Evolutionary conservation across 352 stramenopile species (phyloP), one percentile per base, ranked within the genome.

Genomic region (Globisporangium acanthophoron): DNA sequence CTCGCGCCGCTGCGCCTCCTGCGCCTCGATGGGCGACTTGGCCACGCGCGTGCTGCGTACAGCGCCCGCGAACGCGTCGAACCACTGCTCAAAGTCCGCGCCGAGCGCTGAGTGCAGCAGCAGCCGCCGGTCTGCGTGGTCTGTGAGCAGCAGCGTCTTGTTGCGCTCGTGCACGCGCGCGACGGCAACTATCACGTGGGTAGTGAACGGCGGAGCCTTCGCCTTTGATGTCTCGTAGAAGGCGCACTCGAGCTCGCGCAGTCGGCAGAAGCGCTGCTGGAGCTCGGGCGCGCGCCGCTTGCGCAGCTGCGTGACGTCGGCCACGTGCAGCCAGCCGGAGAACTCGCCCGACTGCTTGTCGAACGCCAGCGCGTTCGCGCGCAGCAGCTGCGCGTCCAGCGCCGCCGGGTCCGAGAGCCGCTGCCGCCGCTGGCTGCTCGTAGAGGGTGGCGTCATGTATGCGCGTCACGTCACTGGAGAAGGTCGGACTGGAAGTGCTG

Each of bases 31-130:
- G 2, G 47, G 33, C 3, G 51, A 51, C 46, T 79, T 78, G 16
- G 71, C 58, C 43, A 82, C 66, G 15, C 71, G 72, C 4, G 73
- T 80, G 18, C 48, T 49, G 21, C 61, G 66, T 5, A 85, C 64
- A 7, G 69, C 71, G 0, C 47, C 58, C 15, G 70, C 68, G 40
- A 85, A 82, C 0, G 64, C 77, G 29, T 43, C 54, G 46, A 67
- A 70, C 73, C 75, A 85, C 33, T 62, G 64, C 45, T 82, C 73
- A 70, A 85, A 85, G 62, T 80, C 73, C 0, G 64, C 64, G 2
- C 65, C 59, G 16, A 78, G 65, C 9, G 65, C 63, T 43, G 69
- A 76, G 57, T 80, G 68, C 18, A 78, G 45, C 54, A 76, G 13
- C 24, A 85, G 45, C 8, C 51, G 64, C n/a, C 58, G 62, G 47